Evolutionary conservation across 495 filamentous ascomycete species (phyloP).

Genomic region (Neurospora sp.): DNA sequence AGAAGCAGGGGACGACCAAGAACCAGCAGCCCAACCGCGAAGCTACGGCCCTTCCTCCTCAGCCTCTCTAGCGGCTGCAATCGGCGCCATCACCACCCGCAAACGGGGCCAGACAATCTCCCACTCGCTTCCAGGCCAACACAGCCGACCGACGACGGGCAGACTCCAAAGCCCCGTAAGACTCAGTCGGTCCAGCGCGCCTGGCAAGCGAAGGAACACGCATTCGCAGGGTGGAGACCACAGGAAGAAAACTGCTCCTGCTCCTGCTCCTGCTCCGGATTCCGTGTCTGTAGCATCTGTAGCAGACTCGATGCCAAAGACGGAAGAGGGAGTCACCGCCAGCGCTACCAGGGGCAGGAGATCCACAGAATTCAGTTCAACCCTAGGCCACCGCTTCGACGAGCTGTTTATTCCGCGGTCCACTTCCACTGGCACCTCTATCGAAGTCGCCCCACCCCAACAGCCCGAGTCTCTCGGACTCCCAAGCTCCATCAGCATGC

Average conservation of each 20-base stretch:
- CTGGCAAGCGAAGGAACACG: constrained; percentile 33
- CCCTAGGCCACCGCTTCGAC: constrained; percentile 12
- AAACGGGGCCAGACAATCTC: constrained; percentile 32
- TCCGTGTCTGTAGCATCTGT: background rate
- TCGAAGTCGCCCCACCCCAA: background rate
- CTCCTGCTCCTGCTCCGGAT: background rate
- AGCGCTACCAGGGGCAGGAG: background rate
- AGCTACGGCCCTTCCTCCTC: constrained; percentile 44
- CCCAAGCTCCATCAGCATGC: background rate
- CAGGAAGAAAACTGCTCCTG: background rate
- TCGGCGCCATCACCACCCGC: constrained; percentile 24
- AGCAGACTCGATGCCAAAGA: background rate
- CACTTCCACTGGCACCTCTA: constrained; percentile 8
- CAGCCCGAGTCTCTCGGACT: background rate
- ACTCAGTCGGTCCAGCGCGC: constrained; percentile 33
- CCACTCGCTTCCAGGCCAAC: background rate
- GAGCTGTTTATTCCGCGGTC: constrained; percentile 22
- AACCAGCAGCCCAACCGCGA: constrained; percentile 9
- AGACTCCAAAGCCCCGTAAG: constrained; percentile 35
- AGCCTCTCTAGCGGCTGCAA: constrained; percentile 26
- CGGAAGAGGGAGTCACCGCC: background rate
- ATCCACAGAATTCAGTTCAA: constrained; percentile 17
- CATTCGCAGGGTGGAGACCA: constrained; percentile 8
- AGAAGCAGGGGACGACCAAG: background rate
- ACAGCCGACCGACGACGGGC: background rate